Conservation (phyloP, 768 basidiomycete genomes). For the Galerina marginata region DNA sequence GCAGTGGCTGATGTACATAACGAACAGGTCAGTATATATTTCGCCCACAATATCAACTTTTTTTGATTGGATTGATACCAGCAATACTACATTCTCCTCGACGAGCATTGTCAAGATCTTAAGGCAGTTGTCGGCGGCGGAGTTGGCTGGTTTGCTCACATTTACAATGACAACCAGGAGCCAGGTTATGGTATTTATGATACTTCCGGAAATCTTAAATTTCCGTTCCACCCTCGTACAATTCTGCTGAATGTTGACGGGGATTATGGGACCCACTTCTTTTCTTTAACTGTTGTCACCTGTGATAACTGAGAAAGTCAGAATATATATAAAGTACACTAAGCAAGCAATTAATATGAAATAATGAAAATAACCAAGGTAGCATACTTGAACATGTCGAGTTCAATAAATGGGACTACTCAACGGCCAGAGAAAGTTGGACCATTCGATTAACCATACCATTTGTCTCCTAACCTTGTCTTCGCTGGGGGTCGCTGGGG, state of each 20-base stretch:
- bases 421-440: background rate
- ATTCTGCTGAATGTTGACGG: slow-evolving; percentile 47
- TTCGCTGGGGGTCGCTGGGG: slow-evolving; percentile 71
- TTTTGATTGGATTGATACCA: slow-evolving; percentile 25
- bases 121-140: slow-evolving; percentile 68
- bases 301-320: background rate
- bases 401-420: background rate
- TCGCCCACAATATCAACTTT: background rate
- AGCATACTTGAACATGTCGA: too few relatives aligned
- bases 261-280: background rate
- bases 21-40: slow-evolving; percentile 55
- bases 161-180: slow-evolving; percentile 69
- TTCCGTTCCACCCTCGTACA: slow-evolving; percentile 65
- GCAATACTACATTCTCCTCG: slow-evolving; percentile 69
- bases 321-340: slow-evolving; percentile 4
- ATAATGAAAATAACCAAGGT: background rate
- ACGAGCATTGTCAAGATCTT: slow-evolving; percentile 66
- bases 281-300: too few relatives aligned
- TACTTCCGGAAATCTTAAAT: slow-evolving; percentile 54
- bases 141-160: slow-evolving; percentile 83
- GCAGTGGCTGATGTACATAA: slow-evolving; percentile 68
- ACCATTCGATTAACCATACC: slow-evolving; percentile 61
- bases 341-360: background rate
- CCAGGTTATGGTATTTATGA: slow-evolving; percentile 77
- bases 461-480: slow-evolving; percentile 65